Conservation (phyloP, 805 yeast species). For the Komagataella pastoris region DNA sequence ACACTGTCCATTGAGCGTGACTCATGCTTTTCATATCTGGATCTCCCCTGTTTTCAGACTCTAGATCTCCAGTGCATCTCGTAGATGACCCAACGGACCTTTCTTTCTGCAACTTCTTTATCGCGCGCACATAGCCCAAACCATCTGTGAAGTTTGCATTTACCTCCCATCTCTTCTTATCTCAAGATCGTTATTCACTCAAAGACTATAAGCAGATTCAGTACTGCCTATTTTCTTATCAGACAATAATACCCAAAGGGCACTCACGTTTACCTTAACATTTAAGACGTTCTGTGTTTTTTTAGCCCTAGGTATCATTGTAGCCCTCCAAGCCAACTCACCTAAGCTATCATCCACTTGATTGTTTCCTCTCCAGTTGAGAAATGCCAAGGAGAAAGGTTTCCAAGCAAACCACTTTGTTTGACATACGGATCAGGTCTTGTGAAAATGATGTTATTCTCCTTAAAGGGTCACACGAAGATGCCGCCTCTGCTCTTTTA, state of each 20-base stretch:
- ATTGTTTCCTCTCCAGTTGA: not conserved
- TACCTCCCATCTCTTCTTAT: not conserved
- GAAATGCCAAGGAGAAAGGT: not conserved
- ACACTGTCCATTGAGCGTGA: not conserved
- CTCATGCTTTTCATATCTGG: not conserved
- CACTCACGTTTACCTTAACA: not conserved
- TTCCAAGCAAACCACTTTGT: constrained; percentile 14
- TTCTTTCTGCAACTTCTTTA: not conserved
- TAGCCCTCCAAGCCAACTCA: not conserved
- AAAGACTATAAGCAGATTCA: not conserved
- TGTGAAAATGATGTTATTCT: constrained; percentile 69
- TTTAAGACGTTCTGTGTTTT: not conserved
- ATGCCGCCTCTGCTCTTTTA: constrained; percentile 64
- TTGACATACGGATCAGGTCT: constrained; percentile 45
- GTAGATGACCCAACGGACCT: not conserved
- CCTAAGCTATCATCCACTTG: not conserved
- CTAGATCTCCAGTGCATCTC: not conserved
- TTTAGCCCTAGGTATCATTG: not conserved
- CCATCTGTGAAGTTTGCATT: not conserved
- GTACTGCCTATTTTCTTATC: not conserved
- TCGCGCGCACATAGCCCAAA: not conserved
- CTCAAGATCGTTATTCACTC: not conserved
- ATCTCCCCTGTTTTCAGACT: not conserved
- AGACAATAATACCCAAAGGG: not conserved
- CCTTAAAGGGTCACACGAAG: constrained; percentile 63